phyloP scores from a whole-genome alignment of 1,139 yeast genomes.

The Magnusiomyces suaveolens region DNA sequence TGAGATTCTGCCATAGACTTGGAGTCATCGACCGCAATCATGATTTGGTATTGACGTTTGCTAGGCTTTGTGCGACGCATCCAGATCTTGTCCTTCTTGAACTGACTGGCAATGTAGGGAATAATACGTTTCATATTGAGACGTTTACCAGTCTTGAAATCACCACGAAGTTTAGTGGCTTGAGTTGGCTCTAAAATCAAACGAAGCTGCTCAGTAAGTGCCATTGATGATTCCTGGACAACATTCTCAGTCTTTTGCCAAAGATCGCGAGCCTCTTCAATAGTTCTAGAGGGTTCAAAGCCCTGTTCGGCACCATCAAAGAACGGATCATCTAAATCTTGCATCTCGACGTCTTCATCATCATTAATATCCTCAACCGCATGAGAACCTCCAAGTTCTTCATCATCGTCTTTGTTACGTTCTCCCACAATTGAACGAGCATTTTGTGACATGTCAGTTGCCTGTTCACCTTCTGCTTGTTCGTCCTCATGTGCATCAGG shows the following conservation, averaged over 20 bases:
- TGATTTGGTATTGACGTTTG: conserved; percentile 91
- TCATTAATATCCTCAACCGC: conserved; percentile 26
- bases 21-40: conserved; percentile 96
- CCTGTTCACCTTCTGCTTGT: conserved; percentile 13
- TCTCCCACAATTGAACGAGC: conserved; percentile 20
- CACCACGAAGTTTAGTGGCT: conserved; percentile 90
- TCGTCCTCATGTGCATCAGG: conserved; percentile 21
- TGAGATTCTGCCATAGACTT: conserved; percentile 94
- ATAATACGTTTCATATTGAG: conserved; percentile 95
- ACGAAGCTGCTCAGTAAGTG: conserved; percentile 85
- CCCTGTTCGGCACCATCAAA: conserved; percentile 34
- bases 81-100: conserved; percentile 98
- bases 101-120: conserved; percentile 95
- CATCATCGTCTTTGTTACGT: conserved; percentile 14
- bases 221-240: conserved; percentile 79
- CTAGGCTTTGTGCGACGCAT: conserved; percentile 94
- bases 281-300: conserved; percentile 41
- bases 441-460: conserved; percentile 14
- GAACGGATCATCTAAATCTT: conserved; percentile 24
- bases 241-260: conserved; percentile 80
- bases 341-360: conserved; percentile 20
- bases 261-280: conserved; percentile 60
- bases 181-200: conserved; percentile 90
- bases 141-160: conserved; percentile 93
- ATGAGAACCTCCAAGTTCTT: conserved; percentile 16